phyloP scores from a whole-genome alignment of 768 basidiomycete species.

The Phaffia australis region DNA sequence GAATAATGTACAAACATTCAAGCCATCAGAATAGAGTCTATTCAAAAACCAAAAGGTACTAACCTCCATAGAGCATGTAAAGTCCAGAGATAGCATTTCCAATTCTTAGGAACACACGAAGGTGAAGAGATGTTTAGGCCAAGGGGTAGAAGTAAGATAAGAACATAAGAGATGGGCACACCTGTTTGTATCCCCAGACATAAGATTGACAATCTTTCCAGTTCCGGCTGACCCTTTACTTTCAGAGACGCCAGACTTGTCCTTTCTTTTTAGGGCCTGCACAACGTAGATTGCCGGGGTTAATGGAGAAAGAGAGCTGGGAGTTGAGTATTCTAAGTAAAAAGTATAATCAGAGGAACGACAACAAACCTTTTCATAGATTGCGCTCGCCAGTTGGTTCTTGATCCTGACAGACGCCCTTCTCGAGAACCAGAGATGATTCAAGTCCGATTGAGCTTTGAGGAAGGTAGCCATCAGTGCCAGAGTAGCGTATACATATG shows the following conservation, averaged over 20 bases:
- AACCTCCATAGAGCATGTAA: neutral
- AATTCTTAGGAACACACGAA: conserved; percentile 11
- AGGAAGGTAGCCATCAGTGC: conserved; percentile 14
- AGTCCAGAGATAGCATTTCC: conserved; percentile 10
- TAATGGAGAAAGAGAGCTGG: too few relatives aligned
- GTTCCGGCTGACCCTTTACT: conserved; percentile 15
- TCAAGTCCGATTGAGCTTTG: conserved; percentile 22
- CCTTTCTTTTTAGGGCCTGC: conserved; percentile 6
- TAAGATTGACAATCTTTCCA: conserved; percentile 24
- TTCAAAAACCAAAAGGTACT: too few relatives aligned
- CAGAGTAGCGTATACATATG: conserved; percentile 21
- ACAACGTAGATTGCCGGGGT: too few relatives aligned
- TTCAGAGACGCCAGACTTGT: conserved; percentile 20
- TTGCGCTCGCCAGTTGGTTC: conserved; percentile 19
- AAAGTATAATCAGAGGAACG: too few relatives aligned
- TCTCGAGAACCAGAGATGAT: conserved; percentile 25
- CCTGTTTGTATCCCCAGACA: conserved; percentile 6
- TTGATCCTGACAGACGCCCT: conserved; percentile 22
- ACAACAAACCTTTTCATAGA: conserved; percentile 21
- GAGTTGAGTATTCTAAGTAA: too few relatives aligned
- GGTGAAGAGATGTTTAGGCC: neutral
- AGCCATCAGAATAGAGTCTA: too few relatives aligned
- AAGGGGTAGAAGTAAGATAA: neutral
- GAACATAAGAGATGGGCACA: neutral
- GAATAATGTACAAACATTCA: too few relatives aligned